Base-by-base conservation (phyloP, 2,329 filamentous ascomycete species). In the Fusarium denticulatum region DNA sequence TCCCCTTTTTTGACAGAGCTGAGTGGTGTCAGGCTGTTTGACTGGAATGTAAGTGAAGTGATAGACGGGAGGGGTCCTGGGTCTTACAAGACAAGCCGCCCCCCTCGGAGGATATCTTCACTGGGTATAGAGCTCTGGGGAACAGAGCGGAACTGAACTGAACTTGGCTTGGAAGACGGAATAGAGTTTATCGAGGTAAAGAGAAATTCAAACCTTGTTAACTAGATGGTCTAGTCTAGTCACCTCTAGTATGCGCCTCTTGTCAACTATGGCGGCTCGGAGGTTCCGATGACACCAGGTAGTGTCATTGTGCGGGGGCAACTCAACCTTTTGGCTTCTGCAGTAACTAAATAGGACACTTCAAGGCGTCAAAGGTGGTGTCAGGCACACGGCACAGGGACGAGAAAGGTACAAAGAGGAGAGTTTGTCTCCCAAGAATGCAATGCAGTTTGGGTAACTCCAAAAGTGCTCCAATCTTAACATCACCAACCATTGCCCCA, bases 11-110 rank as follows among this genome's bases (percentile, higher is more conserved):
- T 47, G 20, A 34, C 18, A 42, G 34, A 55, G 24, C 58, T 65
- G 62, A 64, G 71, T 64, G 49, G 40, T 72, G 58, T 60, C 64
- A 53, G 56, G 49, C 37, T 57, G 49, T 32, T 30, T n/a, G 65
- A 69, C 71, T 73, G 71, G 71, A 73, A 73, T 73, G 71, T 46
- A 64, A 72, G 34, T 72, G 63, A 61, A 61, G 62, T 73, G 71
- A 73, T 73, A 56, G 67, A 72, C 32, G 36, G 37, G 69, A 69
- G 36, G 65, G 53, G 46, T 37, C 66, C 42, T 66, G 37, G 42
- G 53, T 43, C 47, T 64, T 50, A 59, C 58, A 56, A 63, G 37
- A 22, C 34, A 53, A 53, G 34, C 34, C 50, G 34, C 42, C 36
- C 42, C 32, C 43, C 24, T 30, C n/a, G 43, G 55, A 30, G 20